phyloP scores from a whole-genome alignment of 768 basidiomycete species.

The Trametopsis cervina region DNA sequence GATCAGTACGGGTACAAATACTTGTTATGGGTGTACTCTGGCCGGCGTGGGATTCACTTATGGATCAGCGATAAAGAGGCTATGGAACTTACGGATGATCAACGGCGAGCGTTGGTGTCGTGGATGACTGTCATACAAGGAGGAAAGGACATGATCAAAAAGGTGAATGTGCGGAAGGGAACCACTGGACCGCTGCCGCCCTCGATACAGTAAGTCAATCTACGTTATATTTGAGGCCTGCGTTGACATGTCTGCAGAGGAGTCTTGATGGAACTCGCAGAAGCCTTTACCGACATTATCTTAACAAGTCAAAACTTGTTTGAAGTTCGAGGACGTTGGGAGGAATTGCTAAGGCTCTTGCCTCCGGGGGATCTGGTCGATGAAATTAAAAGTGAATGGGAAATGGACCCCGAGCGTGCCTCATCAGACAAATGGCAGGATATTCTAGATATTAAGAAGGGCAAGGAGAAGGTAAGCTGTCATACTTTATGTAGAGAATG shows the following conservation, averaged over 20 bases:
- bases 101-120: slow-evolving; percentile 79
- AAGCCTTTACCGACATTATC: slow-evolving; percentile 59
- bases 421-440: slow-evolving; percentile 76
- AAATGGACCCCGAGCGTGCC: slow-evolving; percentile 37
- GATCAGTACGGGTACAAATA: slow-evolving; percentile 89
- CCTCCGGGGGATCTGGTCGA: slow-evolving; percentile 51
- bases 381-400: slow-evolving; percentile 54
- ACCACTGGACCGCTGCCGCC: slow-evolving; percentile 53
- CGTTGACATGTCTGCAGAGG: too few relatives aligned
- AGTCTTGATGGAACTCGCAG: slow-evolving; percentile 41
- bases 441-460: slow-evolving; percentile 49
- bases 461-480: slow-evolving; percentile 27
- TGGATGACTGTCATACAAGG: slow-evolving; percentile 82
- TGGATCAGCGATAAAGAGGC: slow-evolving; percentile 93
- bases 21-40: slow-evolving; percentile 97
- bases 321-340: slow-evolving; percentile 57
- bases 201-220: slow-evolving; percentile 44
- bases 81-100: slow-evolving; percentile 85
- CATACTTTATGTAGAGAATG: too few relatives aligned
- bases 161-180: slow-evolving; percentile 61
- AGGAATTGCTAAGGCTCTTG: slow-evolving; percentile 65
- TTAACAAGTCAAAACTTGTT: slow-evolving; percentile 86
- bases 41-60: slow-evolving; percentile 95
- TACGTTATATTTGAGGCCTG: too few relatives aligned
- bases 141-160: slow-evolving; percentile 75